Evolutionary conservation across 371 early-diverging fungal genomes (phyloP), one percentile per base, ranked within the genome.

Genomic region (Haplosporangium sp.): DNA sequence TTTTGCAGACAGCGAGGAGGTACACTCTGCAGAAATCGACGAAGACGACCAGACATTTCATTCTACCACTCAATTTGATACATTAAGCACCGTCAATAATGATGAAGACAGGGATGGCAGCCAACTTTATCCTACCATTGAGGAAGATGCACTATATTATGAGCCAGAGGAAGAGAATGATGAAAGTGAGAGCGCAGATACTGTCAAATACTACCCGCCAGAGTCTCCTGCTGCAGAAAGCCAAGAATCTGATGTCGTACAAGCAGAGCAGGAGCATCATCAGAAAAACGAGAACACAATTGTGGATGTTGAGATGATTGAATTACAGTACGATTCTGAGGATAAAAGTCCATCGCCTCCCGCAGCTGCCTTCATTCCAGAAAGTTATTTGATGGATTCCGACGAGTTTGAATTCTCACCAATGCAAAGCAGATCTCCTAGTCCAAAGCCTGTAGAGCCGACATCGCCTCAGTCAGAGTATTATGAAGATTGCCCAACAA

Each of bases 31-130:
- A 13, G 45, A 6, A 27, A 37, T 4, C 13, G 64, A 44, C 15
- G 65, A 69, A 8, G 70, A 75, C 11, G 75, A 76, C 11, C 76
- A 76, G 62, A 71, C 71, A 19, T 70, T 70, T 67, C 76, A 70
- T 15, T 70, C 76, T 5, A 67, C 71, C 13, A 63, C 44, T 6
- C 70, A 70, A 38, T 76, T 55, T 55, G 76, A 70, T 2, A 5
- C 56, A 8, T 34, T 27, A 10, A 60, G 64, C 7, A 63, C 35
- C 5, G 52, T 35, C n/a, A 67, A 69, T 6, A 48, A 64, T 17
- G 42, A 52, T 11, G 42, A 64, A 4, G n/a, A 4, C 35, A 64
- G 56, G 52, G 39, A 38, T 15, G 52, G 58, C 47, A 45, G 44
- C 17, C 59, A 44, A 42, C 59, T 62, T 63, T 45, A 15, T 13